These are phyloP conservation scores for Phytophthora cactorum DNA, from an alignment of 352 stramenopile species.

Conservation along the genomic window DNA sequence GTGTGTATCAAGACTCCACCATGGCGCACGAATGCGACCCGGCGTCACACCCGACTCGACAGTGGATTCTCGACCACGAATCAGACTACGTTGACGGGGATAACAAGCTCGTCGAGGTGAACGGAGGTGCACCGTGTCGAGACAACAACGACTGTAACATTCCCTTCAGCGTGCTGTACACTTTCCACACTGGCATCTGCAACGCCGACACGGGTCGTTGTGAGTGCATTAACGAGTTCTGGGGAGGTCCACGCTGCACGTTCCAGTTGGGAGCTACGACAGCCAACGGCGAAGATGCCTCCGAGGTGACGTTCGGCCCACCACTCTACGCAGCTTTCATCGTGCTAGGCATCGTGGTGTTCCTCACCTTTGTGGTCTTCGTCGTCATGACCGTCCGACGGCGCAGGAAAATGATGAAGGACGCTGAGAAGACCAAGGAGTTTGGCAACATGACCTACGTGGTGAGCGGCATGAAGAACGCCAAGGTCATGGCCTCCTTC, in stretches of 20 bases:
- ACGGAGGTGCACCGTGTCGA: conserved; percentile 58
- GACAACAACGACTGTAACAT: conserved; percentile 70
- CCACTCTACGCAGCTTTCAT: conserved; percentile 37
- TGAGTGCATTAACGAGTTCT: conserved; percentile 65
- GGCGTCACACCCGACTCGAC: conserved; percentile 59
- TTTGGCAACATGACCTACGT: conserved; percentile 28
- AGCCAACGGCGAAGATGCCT: conserved; percentile 37
- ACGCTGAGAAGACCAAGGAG: conserved; percentile 47
- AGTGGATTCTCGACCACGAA: conserved; percentile 76
- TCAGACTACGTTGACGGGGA: conserved; percentile 61
- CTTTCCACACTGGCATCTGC: conserved; percentile 65
- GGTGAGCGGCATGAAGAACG: conserved; percentile 32
- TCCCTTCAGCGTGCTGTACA: conserved; percentile 41
- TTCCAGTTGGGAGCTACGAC: conserved; percentile 46
- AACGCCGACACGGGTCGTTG: conserved; percentile 48
- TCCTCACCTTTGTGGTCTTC: conserved; percentile 53
- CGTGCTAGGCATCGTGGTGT: conserved; percentile 28
- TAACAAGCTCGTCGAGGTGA: conserved; percentile 61
- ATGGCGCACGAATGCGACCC: conserved; percentile 74
- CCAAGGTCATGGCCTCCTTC: conserved; percentile 32
- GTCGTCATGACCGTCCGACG: conserved; percentile 46
- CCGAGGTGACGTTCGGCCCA: conserved; percentile 34
- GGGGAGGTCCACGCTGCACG: conserved; percentile 70
- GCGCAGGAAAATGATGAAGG: conserved; percentile 35
- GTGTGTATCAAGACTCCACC: conserved; percentile 72